Base-by-base conservation (phyloP, 768 basidiomycete species). In the Lentinula aciculospora region DNA sequence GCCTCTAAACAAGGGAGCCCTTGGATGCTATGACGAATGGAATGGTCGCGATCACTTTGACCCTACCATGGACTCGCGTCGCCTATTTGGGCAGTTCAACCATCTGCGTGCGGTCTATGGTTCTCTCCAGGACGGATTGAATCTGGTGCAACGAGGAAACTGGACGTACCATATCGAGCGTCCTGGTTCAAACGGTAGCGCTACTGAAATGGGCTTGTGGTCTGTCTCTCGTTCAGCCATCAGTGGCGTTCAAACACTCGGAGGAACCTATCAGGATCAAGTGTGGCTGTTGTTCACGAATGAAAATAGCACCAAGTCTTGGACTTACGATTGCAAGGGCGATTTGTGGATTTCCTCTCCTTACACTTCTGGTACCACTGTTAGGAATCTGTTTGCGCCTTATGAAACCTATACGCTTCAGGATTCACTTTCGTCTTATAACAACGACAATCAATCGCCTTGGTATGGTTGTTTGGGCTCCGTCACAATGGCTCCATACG, bases 21-120 rank as follows among this genome's bases (percentile, higher is more conserved):
- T 93, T n/a, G 94, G 93, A 49, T 97, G 94, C 68, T 65, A 87
- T 48, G 92, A 96, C 66, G 86, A 91, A 64, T 94, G 91, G 93
- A 96, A 96, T 69, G 83, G 89, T 2, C 83, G 94, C 36, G 94
- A 97, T 65, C 94, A 97, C 69, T 96, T 96, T 68, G 94, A 97
- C 69, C 92, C 94, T 31, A 95, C 94, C 2, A 74, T 85, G 15
- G 86, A 90, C 65, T 80, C 80, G 37, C 83, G 89, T 39, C 86
- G 93, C 58, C 66, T 92, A 58, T 84, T 92, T 65, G 68, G 82
- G n/a, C 90, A 89, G 55, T 86, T 91, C 74, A 69, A 87, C 58
- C 78, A 83, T 65, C 76, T 96, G 36, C 88, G 94, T 29, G 68
- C 69, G 6, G 70, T 76, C 13, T 96, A 87, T 70, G 82, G 77